Evolutionary conservation across 2,329 filamentous ascomycete genomes (phyloP).

Genomic region (Colletotrichum godetiae): DNA sequence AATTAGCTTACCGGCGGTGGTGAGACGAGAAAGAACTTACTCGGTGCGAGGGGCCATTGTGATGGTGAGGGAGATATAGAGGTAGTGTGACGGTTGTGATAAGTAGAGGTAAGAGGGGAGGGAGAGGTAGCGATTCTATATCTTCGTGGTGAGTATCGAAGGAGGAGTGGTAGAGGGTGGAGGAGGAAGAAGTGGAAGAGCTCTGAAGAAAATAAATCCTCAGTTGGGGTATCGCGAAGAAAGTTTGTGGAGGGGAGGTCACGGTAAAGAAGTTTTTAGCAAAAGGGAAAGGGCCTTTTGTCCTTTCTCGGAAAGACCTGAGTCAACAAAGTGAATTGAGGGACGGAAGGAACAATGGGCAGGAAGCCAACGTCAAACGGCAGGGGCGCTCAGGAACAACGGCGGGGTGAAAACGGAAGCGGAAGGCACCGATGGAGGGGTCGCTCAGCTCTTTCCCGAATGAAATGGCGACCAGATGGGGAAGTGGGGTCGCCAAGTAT

Average conservation of each 20-base stretch:
- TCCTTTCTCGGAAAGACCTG: not conserved
- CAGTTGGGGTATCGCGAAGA: conserved; percentile 4
- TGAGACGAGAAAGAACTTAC: conserved; percentile 47
- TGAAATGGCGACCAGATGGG: conserved; percentile 9
- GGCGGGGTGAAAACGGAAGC: conserved; percentile 22
- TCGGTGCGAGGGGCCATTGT: conserved; percentile 58
- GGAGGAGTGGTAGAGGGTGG: not conserved
- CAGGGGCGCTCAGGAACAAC: conserved; percentile 7
- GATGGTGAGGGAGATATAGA: conserved; percentile 11
- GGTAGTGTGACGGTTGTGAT: not conserved
- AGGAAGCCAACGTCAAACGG: not conserved
- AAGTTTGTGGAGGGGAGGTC: not conserved
- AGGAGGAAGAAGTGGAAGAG: not conserved
- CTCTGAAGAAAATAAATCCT: conserved; percentile 15
- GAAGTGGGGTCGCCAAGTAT: not conserved
- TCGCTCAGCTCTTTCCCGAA: conserved; percentile 15
- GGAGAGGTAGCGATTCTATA: not conserved
- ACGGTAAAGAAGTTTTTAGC: no score
- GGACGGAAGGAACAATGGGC: conserved; percentile 1
- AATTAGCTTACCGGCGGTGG: conserved; percentile 43
- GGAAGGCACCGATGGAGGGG: conserved; percentile 29
- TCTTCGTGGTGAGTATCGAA: not conserved
- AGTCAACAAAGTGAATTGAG: conserved; percentile 14
- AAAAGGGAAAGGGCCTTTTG: not conserved
- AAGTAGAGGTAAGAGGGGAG: not conserved